Evolutionary conservation across 306 rosid species (phyloP).

Genomic region (Vicia faba): DNA sequence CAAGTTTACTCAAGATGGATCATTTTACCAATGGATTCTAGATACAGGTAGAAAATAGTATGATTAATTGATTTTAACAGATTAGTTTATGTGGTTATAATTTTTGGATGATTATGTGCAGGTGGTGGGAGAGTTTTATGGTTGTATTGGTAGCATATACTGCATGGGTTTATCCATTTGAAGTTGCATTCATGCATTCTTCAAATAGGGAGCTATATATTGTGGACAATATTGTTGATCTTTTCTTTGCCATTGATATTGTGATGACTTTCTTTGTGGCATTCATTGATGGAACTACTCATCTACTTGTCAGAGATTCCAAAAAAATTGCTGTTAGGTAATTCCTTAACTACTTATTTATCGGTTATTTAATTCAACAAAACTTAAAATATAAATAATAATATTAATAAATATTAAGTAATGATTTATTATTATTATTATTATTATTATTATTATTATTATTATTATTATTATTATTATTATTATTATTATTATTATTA

Average conservation of each 20-base stretch:
- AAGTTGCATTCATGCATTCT: slow-evolving; percentile 64
- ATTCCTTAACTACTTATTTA: background rate
- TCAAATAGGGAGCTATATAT: slow-evolving; percentile 41
- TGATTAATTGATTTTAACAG: no score
- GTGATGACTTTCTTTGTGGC: slow-evolving; percentile 79
- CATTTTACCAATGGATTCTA: slow-evolving; percentile 79
- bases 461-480: no score
- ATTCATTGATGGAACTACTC: slow-evolving; percentile 63
- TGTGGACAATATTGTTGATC: slow-evolving; percentile 64
- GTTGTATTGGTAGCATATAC: slow-evolving; percentile 78
- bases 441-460: no score
- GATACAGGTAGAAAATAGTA: slow-evolving; percentile 56
- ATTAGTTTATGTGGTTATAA: background rate
- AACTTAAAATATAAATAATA: background rate
- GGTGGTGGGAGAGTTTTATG: slow-evolving; percentile 85
- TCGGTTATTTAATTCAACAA: background rate
- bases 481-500: background rate
- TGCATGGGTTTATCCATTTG: slow-evolving; percentile 84
- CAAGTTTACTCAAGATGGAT: slow-evolving; percentile 54
- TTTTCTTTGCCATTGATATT: slow-evolving; percentile 74
- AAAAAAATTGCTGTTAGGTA: slow-evolving; percentile 70
- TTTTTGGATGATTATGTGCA: slow-evolving; percentile 36
- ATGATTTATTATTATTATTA: no score
- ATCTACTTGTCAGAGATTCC: slow-evolving; percentile 67
- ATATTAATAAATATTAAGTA: no score